These are phyloP conservation scores for Apiospora rasikravindrae DNA, from an alignment of 2,329 filamentous ascomycete species.

Conservation along the genomic window DNA sequence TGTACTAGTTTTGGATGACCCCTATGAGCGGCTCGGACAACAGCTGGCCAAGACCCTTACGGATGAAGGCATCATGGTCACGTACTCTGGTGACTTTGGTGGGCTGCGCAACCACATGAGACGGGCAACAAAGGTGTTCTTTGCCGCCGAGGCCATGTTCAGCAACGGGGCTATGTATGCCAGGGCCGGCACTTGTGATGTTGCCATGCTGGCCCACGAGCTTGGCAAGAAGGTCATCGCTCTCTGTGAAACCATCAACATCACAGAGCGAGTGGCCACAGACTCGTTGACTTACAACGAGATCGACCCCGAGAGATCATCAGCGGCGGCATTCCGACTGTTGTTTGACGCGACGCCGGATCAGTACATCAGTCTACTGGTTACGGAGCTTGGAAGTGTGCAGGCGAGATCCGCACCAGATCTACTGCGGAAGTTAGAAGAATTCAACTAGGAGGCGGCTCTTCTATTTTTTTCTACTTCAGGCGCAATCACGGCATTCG, in stretches of 20 bases:
- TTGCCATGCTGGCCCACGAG: constrained; percentile 82
- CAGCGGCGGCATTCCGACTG: constrained; percentile 61
- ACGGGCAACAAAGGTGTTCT: constrained; percentile 70
- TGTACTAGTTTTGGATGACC: constrained; percentile 82
- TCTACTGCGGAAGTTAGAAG: constrained; percentile 62
- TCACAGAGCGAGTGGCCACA: constrained; percentile 81
- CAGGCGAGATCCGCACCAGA: constrained; percentile 83
- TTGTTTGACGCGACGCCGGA: constrained; percentile 93
- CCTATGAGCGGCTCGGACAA: constrained; percentile 57
- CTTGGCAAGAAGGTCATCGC: constrained; percentile 82
- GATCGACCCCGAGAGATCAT: constrained; percentile 75
- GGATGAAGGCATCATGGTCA: constrained; percentile 73
- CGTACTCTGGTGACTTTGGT: constrained; percentile 79
- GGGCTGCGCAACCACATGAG: constrained; percentile 77
- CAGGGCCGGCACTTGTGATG: constrained; percentile 82
- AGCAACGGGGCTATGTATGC: constrained; percentile 92
- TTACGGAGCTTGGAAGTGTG: constrained; percentile 88
- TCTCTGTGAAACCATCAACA: constrained; percentile 94
- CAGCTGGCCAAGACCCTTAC: constrained; percentile 71
- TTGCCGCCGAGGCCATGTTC: constrained; percentile 94
- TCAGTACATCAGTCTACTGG: constrained; percentile 83
- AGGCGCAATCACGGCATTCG: constrained; percentile 14
- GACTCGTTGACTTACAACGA: constrained; percentile 96
- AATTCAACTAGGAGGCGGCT: constrained; percentile 49
- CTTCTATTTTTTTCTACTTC: background rate